These are phyloP conservation scores for Paecilomyces dactylethromorphus DNA, from an alignment of 2,329 filamentous ascomycete genomes.

Conservation along the genomic window DNA sequence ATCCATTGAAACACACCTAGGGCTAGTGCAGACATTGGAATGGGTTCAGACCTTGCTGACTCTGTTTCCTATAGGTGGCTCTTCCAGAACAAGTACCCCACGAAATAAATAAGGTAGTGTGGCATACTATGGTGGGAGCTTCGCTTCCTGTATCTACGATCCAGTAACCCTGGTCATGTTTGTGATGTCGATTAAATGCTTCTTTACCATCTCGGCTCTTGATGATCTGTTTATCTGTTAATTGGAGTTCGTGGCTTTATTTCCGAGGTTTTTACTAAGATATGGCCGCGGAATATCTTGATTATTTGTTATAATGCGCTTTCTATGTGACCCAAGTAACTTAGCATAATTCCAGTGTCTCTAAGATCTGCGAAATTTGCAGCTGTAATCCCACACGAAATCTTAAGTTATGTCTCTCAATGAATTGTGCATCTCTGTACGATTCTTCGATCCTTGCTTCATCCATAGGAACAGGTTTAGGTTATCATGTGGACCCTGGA, in stretches of 20 bases:
- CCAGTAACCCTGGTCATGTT: conserved; percentile 3
- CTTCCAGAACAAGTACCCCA: conserved; percentile 45
- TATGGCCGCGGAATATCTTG: background rate
- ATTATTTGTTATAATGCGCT: background rate
- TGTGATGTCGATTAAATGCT: conserved; percentile 1
- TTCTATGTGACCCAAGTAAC: background rate
- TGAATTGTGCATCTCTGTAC: too few relatives aligned
- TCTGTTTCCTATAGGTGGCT: conserved; percentile 36
- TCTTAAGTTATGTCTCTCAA: background rate
- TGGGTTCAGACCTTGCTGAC: conserved; percentile 4
- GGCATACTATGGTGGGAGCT: background rate
- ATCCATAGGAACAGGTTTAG: too few relatives aligned
- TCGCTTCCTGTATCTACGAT: conserved; percentile 1
- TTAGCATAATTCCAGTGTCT: background rate
- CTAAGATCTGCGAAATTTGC: background rate
- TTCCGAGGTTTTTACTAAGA: background rate
- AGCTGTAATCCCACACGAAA: background rate
- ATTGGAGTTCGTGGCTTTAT: background rate
- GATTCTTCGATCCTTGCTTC: too few relatives aligned
- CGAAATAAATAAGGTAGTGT: conserved; percentile 28
- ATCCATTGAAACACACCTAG: background rate
- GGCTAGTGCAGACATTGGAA: background rate
- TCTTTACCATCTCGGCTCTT: conserved; percentile 13
- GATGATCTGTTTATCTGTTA: conserved; percentile 3
- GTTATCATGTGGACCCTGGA: too few relatives aligned